phyloP scores from a whole-genome alignment of 257 asterid species.

The Ocimum tenuiflorum region DNA sequence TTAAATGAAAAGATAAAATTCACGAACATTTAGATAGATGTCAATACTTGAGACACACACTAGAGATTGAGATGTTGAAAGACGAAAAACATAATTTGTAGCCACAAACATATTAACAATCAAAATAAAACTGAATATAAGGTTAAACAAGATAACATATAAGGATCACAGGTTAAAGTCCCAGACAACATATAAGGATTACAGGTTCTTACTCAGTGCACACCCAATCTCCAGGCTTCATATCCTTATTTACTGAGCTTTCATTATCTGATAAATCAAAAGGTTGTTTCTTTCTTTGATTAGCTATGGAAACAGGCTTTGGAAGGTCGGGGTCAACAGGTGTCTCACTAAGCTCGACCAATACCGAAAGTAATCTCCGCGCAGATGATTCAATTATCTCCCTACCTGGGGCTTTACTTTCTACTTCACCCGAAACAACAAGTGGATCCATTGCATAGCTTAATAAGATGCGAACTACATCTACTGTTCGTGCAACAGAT shows the following conservation, averaged over 20 bases:
- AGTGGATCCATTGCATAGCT: constrained; percentile 65
- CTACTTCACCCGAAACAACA: constrained; percentile 45
- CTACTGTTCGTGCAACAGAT: constrained; percentile 67
- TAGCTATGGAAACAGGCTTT: constrained; percentile 32
- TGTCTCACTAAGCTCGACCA: constrained; percentile 65
- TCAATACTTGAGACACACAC: not conserved
- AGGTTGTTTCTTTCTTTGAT: constrained; percentile 35
- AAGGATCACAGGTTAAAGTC: not conserved
- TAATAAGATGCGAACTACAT: constrained; percentile 64
- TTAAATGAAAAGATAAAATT: not conserved
- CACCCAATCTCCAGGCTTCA: constrained; percentile 70
- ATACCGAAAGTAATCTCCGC: constrained; percentile 59
- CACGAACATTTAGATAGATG: not conserved
- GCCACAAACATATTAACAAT: constrained; percentile 5
- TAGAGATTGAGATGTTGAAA: not conserved
- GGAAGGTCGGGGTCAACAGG: constrained; percentile 50
- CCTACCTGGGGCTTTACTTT: constrained; percentile 44
- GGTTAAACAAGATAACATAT: not conserved
- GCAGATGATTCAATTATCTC: constrained; percentile 60
- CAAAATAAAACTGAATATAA: not conserved
- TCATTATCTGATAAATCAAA: constrained; percentile 17
- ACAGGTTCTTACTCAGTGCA: constrained; percentile 51
- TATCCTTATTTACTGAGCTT: constrained; percentile 26
- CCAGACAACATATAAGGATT: not conserved
- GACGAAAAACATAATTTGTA: not conserved